Base-by-base conservation (phyloP, 352 stramenopile species). In the Pythium apleroticum region DNA sequence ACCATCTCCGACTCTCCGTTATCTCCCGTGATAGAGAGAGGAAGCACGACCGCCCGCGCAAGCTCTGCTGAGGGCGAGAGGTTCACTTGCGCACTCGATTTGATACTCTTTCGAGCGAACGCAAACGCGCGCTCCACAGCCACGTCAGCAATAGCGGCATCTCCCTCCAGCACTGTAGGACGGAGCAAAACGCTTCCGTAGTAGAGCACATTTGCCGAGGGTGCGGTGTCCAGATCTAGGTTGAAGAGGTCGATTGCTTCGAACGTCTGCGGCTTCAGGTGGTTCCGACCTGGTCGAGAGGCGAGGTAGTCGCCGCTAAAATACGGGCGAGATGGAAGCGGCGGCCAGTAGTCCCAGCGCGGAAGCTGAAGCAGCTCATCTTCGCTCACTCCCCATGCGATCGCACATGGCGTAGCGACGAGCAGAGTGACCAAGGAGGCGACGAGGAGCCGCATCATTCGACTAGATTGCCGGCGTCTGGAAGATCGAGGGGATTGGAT, bases 291-390 rank as follows among this genome's bases (percentile, higher is more conserved):
- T 1, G 84, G 84, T 52, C 72, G 59, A 22, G 84, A 90, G 14
- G 73, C 56, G 50, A 93, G 50, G 39, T 84, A 93, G 33, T 69
- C 72, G 28, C 80, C 81, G 37, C 78, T 86, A 73, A 93, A 90
- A 48, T 71, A 71, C 46, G 74, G 72, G 2, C 61, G 55, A 12
- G 62, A 63, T 0, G 67, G 57, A 33, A 93, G 72, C 50, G 79
- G 77, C 15, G 77, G 75, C 81, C 82, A 93, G 61, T 73, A 90
- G 58, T 93, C 80, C 84, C 84, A 93, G 57, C 70, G 80, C 20
- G 52, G 50, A 10, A 84, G 57, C 1, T 33, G 20, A 0, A 60
- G 14, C 3, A 31, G 41, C n/a, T 49, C 41, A 25, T 49, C 41
- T 27, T 49, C 41, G 20, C 41, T 9, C 4, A 27, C 2, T 15